Percentiles rank a stretch among this genome's conserved stretches.
These are phyloP conservation scores for Trapa incisa DNA, from an alignment of 345 rosid species.

Conservation along the genomic window DNA sequence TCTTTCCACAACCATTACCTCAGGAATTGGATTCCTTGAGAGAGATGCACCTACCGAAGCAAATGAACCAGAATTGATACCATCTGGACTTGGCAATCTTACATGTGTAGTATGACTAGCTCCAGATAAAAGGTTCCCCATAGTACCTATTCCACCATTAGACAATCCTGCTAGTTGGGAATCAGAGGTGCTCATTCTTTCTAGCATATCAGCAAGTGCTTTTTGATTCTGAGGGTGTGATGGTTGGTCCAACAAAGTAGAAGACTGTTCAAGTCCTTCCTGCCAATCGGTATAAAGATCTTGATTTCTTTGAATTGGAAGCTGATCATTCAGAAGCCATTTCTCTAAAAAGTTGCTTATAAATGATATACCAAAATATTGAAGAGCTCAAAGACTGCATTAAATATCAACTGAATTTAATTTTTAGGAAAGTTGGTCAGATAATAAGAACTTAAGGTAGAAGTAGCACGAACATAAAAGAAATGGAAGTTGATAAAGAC, in stretches of 20 bases:
- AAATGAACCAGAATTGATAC: slow-evolving; percentile 24
- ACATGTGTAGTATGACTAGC: slow-evolving; percentile 27
- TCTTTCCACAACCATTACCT: slow-evolving; percentile 44
- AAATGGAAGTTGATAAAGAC: neutral
- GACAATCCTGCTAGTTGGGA: slow-evolving; percentile 25
- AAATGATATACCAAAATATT: neutral
- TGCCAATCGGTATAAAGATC: slow-evolving; percentile 15
- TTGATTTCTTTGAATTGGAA: neutral
- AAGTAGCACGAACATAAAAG: neutral
- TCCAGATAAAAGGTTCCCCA: slow-evolving; percentile 35
- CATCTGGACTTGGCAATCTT: slow-evolving; percentile 24
- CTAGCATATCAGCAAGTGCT: slow-evolving; percentile 47
- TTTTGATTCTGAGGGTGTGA: slow-evolving; percentile 62
- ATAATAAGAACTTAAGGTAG: neutral
- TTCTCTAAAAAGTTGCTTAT: neutral
- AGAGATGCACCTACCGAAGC: slow-evolving; percentile 49
- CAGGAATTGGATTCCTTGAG: slow-evolving; percentile 64
- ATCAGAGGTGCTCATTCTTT: slow-evolving; percentile 25
- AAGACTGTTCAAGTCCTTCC: slow-evolving; percentile 63
- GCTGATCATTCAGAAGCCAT: neutral
- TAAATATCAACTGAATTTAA: neutral
- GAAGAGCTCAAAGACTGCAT: neutral
- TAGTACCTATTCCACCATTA: slow-evolving; percentile 27
- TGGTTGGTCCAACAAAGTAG: slow-evolving; percentile 38
- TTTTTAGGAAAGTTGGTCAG: neutral